Conservation (phyloP, 2,329 filamentous ascomycete species). For the Pseudogymnoascus sp. region DNA sequence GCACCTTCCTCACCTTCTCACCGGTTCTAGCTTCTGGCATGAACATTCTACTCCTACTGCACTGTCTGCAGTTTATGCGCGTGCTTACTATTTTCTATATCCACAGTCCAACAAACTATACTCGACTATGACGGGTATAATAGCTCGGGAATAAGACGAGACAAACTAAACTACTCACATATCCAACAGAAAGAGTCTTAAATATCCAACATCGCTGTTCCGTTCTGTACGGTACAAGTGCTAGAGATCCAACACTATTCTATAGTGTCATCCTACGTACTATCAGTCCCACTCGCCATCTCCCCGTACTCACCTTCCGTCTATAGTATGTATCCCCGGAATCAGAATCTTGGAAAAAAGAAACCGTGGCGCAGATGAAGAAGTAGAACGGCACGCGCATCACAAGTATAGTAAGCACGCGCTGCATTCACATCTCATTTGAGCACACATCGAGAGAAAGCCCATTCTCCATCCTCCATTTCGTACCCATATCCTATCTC, state of each 20-base stretch:
- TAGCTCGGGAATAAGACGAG: neutral
- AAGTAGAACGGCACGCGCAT: neutral
- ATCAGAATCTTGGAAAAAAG: neutral
- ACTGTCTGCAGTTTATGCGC: neutral
- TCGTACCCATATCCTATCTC: neutral
- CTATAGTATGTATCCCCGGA: neutral
- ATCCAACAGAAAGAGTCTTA: neutral
- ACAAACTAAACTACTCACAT: neutral
- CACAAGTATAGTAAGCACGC: neutral
- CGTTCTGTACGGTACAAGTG: neutral
- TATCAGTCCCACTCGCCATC: neutral
- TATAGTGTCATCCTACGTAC: neutral
- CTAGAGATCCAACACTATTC: neutral
- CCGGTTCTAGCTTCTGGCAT: neutral
- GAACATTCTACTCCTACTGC: no score
- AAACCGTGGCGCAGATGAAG: neutral
- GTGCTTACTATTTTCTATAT: neutral
- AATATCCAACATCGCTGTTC: neutral
- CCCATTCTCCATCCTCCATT: neutral
- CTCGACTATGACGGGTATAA: neutral
- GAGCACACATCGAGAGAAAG: neutral
- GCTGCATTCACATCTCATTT: neutral
- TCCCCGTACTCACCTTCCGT: neutral
- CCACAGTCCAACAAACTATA: neutral
- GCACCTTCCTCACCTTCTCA: neutral